Evolutionary conservation across 345 rosid species (phyloP), one percentile per base, ranked within the genome.

Genomic region (Linum tenue): DNA sequence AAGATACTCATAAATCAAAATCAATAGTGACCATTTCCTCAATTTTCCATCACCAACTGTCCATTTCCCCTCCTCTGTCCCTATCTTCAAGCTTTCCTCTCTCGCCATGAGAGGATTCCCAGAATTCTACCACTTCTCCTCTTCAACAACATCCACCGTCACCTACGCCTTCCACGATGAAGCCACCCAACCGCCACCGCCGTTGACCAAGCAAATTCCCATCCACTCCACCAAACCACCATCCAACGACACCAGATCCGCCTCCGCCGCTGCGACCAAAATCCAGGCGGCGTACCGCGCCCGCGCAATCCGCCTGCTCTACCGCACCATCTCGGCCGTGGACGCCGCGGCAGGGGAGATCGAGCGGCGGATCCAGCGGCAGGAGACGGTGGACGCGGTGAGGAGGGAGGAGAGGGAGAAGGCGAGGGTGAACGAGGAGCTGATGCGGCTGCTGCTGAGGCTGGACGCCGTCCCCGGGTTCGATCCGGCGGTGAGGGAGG

Each of bases 381-480:
- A 92, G 80, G 97, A 89, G 11, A 89, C 95, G 0, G 97, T 92
- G 10, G 98, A 89, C 67, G 74, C 90, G 37, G 67, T 89, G 59
- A 82, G 96, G 78, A 69, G 67, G 56, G 71, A 80, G 15, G 88
- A 80, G 37, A 62, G 77, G 2, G 97, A 92, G 82, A 84, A 82
- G 78, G 74, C 87, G 64, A 79, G 83, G 69, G 76, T 92, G 77
- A 84, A 87, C 84, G 98, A 92, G 81, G 74, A 82, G 10, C 61
- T 87, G 78, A 92, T 92, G 97, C 40, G 80, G 57, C 77, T 92
- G 75, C 82, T 92, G 53, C 82, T 92, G 64, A 80, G 77, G 76
- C 86, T 92, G 53, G 98, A 92, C 53, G 81, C 95, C 0, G 95
- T 92, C 0, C 96, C 95, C 0, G 95, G 98, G 55, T n/a, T 81